Conservation (phyloP, 148 eudicot species). For the Fagopyrum tataricum region DNA sequence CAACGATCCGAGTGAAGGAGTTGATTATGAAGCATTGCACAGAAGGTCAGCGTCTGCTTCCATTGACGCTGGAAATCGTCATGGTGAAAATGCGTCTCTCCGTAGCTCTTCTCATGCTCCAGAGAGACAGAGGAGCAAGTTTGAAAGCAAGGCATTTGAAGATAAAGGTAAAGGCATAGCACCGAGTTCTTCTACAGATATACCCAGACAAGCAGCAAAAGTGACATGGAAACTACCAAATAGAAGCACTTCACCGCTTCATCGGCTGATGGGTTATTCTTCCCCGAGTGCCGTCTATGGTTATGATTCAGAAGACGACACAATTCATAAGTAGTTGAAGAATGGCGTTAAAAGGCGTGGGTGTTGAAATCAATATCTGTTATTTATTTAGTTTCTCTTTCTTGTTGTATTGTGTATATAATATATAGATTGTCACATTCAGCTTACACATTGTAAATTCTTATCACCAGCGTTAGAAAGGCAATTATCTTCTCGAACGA, state of each 20-base stretch:
- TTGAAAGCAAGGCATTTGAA: slow-evolving; percentile 16
- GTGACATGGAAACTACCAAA: slow-evolving; percentile 40
- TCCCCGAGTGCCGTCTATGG: slow-evolving; percentile 36
- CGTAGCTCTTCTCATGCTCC: slow-evolving; percentile 24
- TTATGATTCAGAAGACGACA: slow-evolving; percentile 1
- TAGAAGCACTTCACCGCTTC: slow-evolving; percentile 52
- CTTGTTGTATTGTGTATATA: not conserved
- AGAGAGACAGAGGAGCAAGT: slow-evolving; percentile 25
- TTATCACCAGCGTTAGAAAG: not conserved
- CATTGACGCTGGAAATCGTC: slow-evolving; percentile 22
- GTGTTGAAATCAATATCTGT: not conserved
- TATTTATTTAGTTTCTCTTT: not conserved
- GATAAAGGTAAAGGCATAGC: slow-evolving; percentile 18
- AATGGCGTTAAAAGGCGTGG: not conserved
- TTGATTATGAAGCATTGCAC: slow-evolving; percentile 19
- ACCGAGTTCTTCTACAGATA: slow-evolving; percentile 21
- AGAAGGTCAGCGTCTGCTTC: slow-evolving; percentile 26
- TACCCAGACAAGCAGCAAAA: slow-evolving; percentile 23
- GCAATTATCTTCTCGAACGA: not conserved
- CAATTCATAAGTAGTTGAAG: not conserved
- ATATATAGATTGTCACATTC: not conserved
- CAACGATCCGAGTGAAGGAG: slow-evolving; percentile 31
- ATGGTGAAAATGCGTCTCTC: slow-evolving; percentile 15
- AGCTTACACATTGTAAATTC: not conserved
- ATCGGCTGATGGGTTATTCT: slow-evolving; percentile 81